Evolutionary conservation across 2,329 filamentous ascomycete genomes (phyloP).

Genomic region (Aspergillus spinulosporus): DNA sequence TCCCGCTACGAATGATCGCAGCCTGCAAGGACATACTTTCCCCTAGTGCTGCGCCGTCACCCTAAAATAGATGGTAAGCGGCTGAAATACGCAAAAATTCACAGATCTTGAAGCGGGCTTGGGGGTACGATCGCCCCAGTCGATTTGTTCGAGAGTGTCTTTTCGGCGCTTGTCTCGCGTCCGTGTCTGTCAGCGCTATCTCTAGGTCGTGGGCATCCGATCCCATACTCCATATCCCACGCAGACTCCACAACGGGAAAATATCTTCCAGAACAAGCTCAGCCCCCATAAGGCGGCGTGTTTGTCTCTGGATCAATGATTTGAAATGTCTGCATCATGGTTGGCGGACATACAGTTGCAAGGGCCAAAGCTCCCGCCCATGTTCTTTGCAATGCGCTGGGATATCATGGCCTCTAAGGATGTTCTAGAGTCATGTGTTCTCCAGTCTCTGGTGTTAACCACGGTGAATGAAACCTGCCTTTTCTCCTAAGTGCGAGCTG

Average conservation of each 20-base stretch:
- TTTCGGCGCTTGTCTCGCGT: constrained; percentile 13
- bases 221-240: neutral
- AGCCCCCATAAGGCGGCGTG: neutral
- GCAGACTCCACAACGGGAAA: neutral
- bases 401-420: neutral
- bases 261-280: neutral
- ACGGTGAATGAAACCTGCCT: too few relatives aligned
- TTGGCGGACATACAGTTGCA: constrained; percentile 2
- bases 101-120: neutral
- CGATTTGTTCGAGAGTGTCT: neutral
- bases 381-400: neutral
- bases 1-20: neutral
- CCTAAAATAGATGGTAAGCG: neutral
- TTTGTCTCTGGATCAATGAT: neutral
- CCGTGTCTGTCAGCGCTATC: neutral
- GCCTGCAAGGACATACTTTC: neutral
- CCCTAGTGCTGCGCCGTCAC: neutral
- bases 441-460: too few relatives aligned
- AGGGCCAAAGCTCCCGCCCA: neutral
- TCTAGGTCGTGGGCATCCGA: too few relatives aligned
- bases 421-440: too few relatives aligned
- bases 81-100: neutral
- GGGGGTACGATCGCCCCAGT: neutral
- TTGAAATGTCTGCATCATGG: constrained; percentile 5
- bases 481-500: too few relatives aligned